Conservation (phyloP, 2,329 filamentous ascomycete genomes). For the Stachybotrys echinatus region DNA sequence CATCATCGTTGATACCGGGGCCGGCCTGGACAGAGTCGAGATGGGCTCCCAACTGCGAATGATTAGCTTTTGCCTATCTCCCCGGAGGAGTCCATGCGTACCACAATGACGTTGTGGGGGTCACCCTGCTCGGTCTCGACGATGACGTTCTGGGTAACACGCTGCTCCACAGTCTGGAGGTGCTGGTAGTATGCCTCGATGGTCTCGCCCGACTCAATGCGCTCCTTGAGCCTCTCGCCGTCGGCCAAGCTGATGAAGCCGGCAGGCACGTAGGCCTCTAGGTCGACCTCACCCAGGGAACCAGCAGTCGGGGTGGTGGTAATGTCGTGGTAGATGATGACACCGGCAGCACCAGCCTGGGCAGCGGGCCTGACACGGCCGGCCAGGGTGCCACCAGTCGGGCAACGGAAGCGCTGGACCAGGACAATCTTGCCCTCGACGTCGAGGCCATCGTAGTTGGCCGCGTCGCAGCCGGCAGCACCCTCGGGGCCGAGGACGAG, state of each 20-base stretch:
- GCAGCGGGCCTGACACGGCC: slow-evolving; percentile 13
- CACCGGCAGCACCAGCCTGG: slow-evolving; percentile 11
- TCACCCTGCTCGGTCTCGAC: slow-evolving; percentile 12
- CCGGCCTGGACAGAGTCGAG: slow-evolving; percentile 2
- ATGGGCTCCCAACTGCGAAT: background rate
- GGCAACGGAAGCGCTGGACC: slow-evolving; percentile 14
- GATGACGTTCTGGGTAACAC: slow-evolving; percentile 14
- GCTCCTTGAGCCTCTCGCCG: slow-evolving; percentile 31
- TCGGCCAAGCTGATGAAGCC: slow-evolving; percentile 24
- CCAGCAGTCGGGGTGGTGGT: slow-evolving; percentile 13
- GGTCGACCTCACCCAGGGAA: slow-evolving; percentile 14
- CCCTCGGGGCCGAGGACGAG: slow-evolving; percentile 13
- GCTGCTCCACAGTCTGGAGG: slow-evolving; percentile 14
- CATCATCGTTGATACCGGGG: slow-evolving; percentile 2
- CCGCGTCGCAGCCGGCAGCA: slow-evolving; percentile 13
- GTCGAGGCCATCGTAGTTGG: slow-evolving; percentile 12
- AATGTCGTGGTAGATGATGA: slow-evolving; percentile 14
- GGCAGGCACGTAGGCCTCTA: slow-evolving; percentile 9
- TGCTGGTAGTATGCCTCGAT: slow-evolving; percentile 12
- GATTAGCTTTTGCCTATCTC: background rate
- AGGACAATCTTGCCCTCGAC: slow-evolving; percentile 19
- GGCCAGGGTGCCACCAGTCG: slow-evolving; percentile 15
- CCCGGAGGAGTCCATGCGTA: background rate
- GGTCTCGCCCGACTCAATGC: slow-evolving; percentile 31
- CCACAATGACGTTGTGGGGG: slow-evolving; percentile 11